Evolutionary conservation across 768 basidiomycete species (phyloP), one percentile per base, ranked within the genome.

Genomic region (Suillus cothurnatus): DNA sequence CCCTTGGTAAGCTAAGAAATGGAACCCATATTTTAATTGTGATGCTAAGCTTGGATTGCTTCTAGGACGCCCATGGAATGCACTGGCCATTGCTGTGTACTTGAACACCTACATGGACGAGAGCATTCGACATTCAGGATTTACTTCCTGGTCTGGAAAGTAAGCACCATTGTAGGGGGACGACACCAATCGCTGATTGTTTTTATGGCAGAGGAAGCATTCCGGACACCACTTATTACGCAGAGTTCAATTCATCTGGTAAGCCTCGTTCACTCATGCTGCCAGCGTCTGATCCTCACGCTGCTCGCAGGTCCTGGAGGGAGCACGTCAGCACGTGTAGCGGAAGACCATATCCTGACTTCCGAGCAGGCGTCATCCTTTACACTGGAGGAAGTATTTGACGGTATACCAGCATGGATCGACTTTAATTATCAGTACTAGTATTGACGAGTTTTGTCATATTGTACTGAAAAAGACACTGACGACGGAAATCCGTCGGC

Each of bases 61-160:
- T 17, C 17, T 34, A 79, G 71, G 73, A 19, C 82, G 89, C 4
- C 88, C 89, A 0, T 90, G 89, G 88, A 89, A 88, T 71, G 81
- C 84, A 57, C 73, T 85, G 12, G 84, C 87, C 0, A 81, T 81
- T 0, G 83, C 85, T 0, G 83, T 90, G 1, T 89, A 77, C 66
- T 72, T 88, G 8, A 75, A 74, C 6, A 87, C 82, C 0, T 83
- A 80, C 61, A 89, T 89, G 87, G 87, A 89, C 61, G 77, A 82
- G 14, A 85, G 81, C 67, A 80, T 88, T 39, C 60, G 75, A 14
- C 80, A 86, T 1, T 78, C 70, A 17, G 87, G 87, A 9, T 89
- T 83, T 77, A 83, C 73, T 1, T 78, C 86, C 0, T 88, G 86
- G 67, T 72, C 76, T 66, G 76, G 73, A 66, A 74, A 21, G 58